A percentile compares a stretch with the other conserved stretches of the same genome.
Evolutionary conservation across 2,329 filamentous ascomycete species (phyloP).

Genomic region (Amesomyces nigricolor): DNA sequence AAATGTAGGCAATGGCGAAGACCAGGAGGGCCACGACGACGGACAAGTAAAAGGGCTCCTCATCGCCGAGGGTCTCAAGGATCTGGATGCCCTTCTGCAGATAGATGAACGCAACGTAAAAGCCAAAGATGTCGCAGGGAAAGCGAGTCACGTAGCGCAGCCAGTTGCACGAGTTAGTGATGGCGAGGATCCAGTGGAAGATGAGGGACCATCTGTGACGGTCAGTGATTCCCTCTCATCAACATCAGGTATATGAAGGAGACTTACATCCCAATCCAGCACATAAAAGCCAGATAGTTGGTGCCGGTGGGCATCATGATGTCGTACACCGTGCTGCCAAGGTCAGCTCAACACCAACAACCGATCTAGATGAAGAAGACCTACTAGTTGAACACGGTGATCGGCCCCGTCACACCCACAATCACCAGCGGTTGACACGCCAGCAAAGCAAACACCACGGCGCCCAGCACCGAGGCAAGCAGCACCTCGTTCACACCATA

Average conservation of each 20-base stretch:
- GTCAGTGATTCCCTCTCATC: background rate
- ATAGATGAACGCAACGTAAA: constrained; percentile 90
- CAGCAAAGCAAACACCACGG: constrained; percentile 73
- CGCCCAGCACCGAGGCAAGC: constrained; percentile 75
- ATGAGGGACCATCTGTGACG: constrained; percentile 66
- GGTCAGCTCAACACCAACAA: background rate
- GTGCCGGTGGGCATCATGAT: constrained; percentile 73
- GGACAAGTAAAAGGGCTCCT: constrained; percentile 69
- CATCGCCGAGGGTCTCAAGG: constrained; percentile 65
- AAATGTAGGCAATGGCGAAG: constrained; percentile 69
- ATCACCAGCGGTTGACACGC: constrained; percentile 84
- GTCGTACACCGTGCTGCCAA: constrained; percentile 73
- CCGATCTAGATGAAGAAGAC: constrained; percentile 23
- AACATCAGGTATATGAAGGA: too few relatives aligned
- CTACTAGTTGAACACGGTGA: constrained; percentile 87
- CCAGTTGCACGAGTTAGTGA: constrained; percentile 82
- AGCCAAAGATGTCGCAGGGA: constrained; percentile 89
- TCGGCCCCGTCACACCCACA: constrained; percentile 84
- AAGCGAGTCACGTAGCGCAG: constrained; percentile 88
- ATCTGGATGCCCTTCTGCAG: constrained; percentile 88
- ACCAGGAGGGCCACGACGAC: constrained; percentile 72
- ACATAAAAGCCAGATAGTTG: constrained; percentile 86
- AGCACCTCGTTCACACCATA: constrained; percentile 90
- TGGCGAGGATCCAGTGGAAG: constrained; percentile 77
- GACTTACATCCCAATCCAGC: constrained; percentile 73